A percentile compares a stretch with the other conserved stretches of the same genome.
Evolutionary conservation across 1,139 yeast species (phyloP).

Genomic region (Suhomyces guaymorum): DNA sequence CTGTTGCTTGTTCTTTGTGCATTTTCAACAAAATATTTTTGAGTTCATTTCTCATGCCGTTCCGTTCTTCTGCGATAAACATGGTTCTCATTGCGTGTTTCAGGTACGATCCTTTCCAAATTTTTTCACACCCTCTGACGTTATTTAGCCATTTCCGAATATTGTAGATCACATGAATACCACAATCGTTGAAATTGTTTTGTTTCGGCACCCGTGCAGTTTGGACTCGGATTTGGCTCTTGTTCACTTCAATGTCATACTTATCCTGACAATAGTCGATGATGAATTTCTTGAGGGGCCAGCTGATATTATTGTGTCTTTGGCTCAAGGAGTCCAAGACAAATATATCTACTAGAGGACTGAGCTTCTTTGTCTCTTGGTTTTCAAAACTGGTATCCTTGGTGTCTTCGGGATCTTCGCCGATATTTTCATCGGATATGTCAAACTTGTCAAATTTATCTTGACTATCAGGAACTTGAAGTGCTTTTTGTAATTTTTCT

Average conservation of each 20-base stretch:
- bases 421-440: slow-evolving; percentile 10
- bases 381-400: background rate
- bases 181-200: slow-evolving; percentile 91
- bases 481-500: slow-evolving; percentile 5
- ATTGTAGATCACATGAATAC: slow-evolving; percentile 85
- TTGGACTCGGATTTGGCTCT: slow-evolving; percentile 43
- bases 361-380: slow-evolving; percentile 4
- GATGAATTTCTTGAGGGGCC: slow-evolving; percentile 63
- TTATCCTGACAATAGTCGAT: slow-evolving; percentile 70
- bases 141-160: slow-evolving; percentile 62
- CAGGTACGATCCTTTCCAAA: slow-evolving; percentile 45
- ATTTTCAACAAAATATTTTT: slow-evolving; percentile 29
- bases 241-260: slow-evolving; percentile 48
- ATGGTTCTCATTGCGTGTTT: slow-evolving; percentile 13
- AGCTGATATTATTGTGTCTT: slow-evolving; percentile 53
- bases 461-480: slow-evolving; percentile 15
- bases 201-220: slow-evolving; percentile 77
- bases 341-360: slow-evolving; percentile 50
- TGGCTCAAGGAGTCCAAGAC: slow-evolving; percentile 78
- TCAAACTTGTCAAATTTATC: slow-evolving; percentile 10
- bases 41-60: slow-evolving; percentile 32
- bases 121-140: slow-evolving; percentile 48
- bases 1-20: slow-evolving; percentile 21
- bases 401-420: slow-evolving; percentile 2
- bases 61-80: slow-evolving; percentile 37